Evolutionary conservation across 306 rosid genomes (phyloP).

Genomic region (Medicago arabica): DNA sequence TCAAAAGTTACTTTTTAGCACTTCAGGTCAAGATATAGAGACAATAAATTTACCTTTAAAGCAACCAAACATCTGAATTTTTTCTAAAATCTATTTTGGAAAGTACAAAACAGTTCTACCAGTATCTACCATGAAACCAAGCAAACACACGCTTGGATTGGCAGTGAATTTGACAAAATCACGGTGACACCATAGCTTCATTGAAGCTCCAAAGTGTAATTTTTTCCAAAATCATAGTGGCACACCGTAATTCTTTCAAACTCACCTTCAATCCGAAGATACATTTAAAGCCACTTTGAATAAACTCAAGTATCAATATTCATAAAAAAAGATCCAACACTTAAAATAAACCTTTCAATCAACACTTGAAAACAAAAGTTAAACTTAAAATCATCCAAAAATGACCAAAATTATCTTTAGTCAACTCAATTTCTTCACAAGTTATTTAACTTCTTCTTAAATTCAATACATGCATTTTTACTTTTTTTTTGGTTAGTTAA

Average conservation of each 20-base stretch:
- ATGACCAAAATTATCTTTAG: neutral
- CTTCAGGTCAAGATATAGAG: too few species aligned
- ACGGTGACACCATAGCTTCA: neutral
- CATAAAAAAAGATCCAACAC: neutral
- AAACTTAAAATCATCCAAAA: neutral
- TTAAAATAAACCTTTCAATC: neutral
- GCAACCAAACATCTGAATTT: neutral
- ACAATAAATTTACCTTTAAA: too few species aligned
- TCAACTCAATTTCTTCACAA: conserved; percentile 7
- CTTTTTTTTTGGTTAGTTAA: neutral
- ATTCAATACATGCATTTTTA: neutral
- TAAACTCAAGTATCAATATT: neutral
- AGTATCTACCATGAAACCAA: neutral
- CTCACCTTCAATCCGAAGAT: neutral
- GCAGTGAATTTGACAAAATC: neutral
- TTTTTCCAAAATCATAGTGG: neutral
- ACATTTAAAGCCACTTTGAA: neutral
- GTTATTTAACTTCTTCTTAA: neutral
- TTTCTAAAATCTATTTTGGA: neutral
- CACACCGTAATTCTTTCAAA: neutral
- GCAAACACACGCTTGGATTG: neutral
- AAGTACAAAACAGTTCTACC: neutral
- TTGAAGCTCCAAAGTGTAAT: neutral
- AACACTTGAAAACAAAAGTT: neutral
- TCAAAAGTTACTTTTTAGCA: too few species aligned